A percentile compares a stretch with the other conserved stretches of the same genome.
Evolutionary conservation across 164 flowering plant species (phyloP).

Genomic region (Chimonanthus praecox): DNA sequence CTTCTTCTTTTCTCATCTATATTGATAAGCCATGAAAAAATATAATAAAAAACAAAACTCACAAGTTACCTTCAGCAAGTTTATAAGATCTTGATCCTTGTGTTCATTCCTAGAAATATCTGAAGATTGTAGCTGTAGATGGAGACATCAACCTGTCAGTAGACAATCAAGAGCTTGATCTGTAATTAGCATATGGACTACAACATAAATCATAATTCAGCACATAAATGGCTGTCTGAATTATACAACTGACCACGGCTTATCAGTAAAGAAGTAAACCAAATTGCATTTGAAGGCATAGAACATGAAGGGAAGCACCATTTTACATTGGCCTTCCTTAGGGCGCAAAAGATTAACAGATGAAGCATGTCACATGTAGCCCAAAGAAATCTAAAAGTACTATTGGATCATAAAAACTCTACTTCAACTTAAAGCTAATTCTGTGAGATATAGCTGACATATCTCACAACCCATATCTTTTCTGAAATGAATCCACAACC

Average conservation of each 20-base stretch:
- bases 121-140: slow-evolving; percentile 51
- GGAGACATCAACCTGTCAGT: slow-evolving; percentile 12
- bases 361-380: neutral
- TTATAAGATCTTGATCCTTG: slow-evolving; percentile 46
- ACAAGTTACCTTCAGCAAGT: slow-evolving; percentile 61
- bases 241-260: neutral
- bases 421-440: neutral
- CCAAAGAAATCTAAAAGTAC: neutral
- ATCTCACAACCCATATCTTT: neutral
- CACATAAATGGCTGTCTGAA: neutral
- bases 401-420: neutral
- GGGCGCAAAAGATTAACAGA: neutral
- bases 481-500: neutral
- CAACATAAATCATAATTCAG: neutral
- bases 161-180: neutral
- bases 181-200: neutral
- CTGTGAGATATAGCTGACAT: neutral
- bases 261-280: neutral
- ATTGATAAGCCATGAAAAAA: neutral
- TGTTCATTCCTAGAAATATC: slow-evolving; percentile 38
- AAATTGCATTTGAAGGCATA: neutral
- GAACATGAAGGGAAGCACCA: neutral
- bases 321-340: neutral
- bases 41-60: neutral
- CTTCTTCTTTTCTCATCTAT: too few relatives aligned